Percentiles rank a stretch among this genome's conserved stretches.
phyloP scores from a whole-genome alignment of 2,329 filamentous ascomycete genomes.

The Chalaropsis thielavioides region DNA sequence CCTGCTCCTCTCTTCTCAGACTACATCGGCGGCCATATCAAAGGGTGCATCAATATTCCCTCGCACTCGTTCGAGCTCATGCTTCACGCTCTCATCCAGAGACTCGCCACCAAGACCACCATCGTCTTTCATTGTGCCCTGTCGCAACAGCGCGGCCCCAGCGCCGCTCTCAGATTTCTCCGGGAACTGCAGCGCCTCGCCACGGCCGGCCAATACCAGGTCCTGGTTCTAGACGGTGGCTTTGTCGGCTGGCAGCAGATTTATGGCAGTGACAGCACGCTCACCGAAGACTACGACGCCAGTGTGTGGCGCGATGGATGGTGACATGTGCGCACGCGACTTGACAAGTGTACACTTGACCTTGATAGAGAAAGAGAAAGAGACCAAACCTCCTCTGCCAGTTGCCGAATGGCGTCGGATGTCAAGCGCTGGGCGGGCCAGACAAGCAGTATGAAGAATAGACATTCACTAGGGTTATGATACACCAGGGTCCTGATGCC shows the following conservation, averaged over 20 bases:
- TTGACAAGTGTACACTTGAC: not conserved
- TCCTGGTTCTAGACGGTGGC: conserved; percentile 69
- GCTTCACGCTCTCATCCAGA: conserved; percentile 70
- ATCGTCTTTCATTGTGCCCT: conserved; percentile 93
- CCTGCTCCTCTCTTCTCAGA: conserved; percentile 38
- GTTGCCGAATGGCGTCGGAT: no score
- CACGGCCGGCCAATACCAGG: conserved; percentile 43
- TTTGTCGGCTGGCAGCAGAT: conserved; percentile 83
- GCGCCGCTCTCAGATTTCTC: conserved; percentile 67
- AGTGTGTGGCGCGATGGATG: conserved; percentile 52
- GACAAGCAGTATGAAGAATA: no score
- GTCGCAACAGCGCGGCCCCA: conserved; percentile 78
- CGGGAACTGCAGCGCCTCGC: conserved; percentile 24
- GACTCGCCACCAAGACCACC: conserved; percentile 58
- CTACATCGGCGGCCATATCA: conserved; percentile 82
- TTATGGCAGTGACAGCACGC: conserved; percentile 58
- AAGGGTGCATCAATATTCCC: conserved; percentile 60
- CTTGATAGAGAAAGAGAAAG: no score
- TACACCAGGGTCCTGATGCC: no score
- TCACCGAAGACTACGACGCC: conserved; percentile 74
- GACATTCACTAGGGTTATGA: no score
- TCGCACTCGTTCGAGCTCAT: conserved; percentile 56
- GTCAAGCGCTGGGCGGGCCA: no score
- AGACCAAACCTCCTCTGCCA: no score
- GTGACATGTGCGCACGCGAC: not conserved